phyloP scores from a whole-genome alignment of 164 flowering plant genomes.

The Amborella trichopoda region DNA sequence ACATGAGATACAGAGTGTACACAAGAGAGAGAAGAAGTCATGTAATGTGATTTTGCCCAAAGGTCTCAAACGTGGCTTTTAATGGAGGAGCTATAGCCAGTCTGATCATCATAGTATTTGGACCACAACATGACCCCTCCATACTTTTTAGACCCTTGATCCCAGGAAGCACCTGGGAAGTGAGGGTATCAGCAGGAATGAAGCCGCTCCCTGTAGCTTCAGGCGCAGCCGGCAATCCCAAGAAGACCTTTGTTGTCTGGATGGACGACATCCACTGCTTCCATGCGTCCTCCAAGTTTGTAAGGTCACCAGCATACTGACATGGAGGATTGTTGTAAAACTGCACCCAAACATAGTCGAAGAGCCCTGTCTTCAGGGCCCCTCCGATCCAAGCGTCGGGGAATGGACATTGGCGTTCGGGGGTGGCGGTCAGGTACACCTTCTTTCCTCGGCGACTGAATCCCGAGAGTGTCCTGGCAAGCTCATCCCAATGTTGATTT shows the following conservation, averaged over 20 bases:
- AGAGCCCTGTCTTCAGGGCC: constrained; percentile 3
- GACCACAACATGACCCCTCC: constrained; percentile 13
- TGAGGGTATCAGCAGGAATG: constrained; percentile 1
- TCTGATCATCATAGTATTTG: constrained; percentile 4
- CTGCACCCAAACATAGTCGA: constrained; percentile 6
- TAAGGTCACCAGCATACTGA: neutral
- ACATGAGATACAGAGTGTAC: too few relatives aligned
- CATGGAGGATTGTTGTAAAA: constrained; percentile 7
- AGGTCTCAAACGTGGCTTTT: neutral
- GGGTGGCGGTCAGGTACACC: constrained; percentile 5
- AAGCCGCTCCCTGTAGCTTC: constrained; percentile 7
- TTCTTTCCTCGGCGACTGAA: constrained; percentile 1
- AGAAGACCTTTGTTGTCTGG: constrained; percentile 4
- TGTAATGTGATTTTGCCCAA: too few relatives aligned
- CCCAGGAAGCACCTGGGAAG: constrained; percentile 1
- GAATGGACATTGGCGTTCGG: constrained; percentile 7
- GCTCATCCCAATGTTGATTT: neutral
- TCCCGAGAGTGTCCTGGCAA: constrained; percentile 2
- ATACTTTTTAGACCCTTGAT: constrained; percentile 6
- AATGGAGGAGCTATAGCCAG: constrained; percentile 5
- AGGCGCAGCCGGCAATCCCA: constrained; percentile 12
- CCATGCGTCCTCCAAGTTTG: constrained; percentile 1
- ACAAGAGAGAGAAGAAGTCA: too few relatives aligned
- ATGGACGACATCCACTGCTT: constrained; percentile 3
- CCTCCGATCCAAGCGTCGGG: constrained; percentile 3